A percentile compares a stretch with the other conserved stretches of the same genome.
These are phyloP conservation scores for Paramarasmius palmivorus DNA, from an alignment of 1,284 basidiomycete species.

Conservation along the genomic window DNA sequence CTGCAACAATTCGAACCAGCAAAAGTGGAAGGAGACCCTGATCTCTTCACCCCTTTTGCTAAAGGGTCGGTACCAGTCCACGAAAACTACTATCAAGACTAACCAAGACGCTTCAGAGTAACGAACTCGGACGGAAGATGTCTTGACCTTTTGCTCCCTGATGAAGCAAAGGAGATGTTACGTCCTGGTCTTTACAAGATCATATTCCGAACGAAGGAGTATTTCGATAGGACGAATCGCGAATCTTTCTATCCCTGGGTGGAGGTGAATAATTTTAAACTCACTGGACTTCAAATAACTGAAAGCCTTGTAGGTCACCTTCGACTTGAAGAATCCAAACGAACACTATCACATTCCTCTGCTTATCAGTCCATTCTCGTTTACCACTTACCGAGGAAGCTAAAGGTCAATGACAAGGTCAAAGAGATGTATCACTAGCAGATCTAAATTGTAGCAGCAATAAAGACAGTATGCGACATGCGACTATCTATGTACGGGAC, in stretches of 20 bases:
- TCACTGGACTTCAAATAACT: constrained; percentile 6
- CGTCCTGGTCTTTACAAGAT: constrained; percentile 76
- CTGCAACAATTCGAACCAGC: constrained; percentile 50
- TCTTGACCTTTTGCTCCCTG: constrained; percentile 58
- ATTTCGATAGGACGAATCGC: constrained; percentile 67
- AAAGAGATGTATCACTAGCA: neutral
- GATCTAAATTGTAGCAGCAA: constrained; percentile 1
- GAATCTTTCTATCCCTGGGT: constrained; percentile 88
- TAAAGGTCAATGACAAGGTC: neutral
- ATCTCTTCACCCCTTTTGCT: constrained; percentile 55
- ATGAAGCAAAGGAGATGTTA: constrained; percentile 44
- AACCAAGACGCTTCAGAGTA: constrained; percentile 40
- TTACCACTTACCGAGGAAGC: constrained; percentile 90
- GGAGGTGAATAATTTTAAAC: constrained; percentile 77
- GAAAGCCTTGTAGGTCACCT: constrained; percentile 60
- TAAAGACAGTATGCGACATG: neutral
- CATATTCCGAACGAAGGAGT: constrained; percentile 80
- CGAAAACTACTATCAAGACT: constrained; percentile 3
- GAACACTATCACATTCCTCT: constrained; percentile 93
- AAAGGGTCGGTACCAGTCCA: constrained; percentile 46
- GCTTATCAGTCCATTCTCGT: constrained; percentile 89
- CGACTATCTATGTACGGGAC: neutral
- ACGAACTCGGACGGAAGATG: constrained; percentile 87
- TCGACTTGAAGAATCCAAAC: constrained; percentile 64
- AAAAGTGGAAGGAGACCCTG: constrained; percentile 28